Evolutionary conservation across 176 grass and related monocot species (phyloP).

Genomic region (Aegilops tauschii): DNA sequence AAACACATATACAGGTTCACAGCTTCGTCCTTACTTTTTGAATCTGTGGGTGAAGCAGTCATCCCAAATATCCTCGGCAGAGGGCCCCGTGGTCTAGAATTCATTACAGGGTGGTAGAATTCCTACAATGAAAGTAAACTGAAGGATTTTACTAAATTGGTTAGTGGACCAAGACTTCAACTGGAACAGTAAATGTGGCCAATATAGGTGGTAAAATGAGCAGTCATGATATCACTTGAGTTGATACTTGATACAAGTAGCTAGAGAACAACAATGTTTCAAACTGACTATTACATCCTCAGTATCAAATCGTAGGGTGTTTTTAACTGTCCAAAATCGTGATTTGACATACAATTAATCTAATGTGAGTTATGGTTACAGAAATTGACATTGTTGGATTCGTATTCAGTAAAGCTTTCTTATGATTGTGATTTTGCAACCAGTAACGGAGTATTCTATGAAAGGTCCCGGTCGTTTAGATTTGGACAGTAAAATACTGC

Average conservation of each 20-base stretch:
- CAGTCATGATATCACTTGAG: neutral
- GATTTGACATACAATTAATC: neutral
- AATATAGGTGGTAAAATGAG: neutral
- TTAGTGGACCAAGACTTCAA: neutral
- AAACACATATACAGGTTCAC: neutral
- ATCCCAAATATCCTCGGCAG: conserved; percentile 84
- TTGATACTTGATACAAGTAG: neutral
- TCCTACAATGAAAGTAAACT: conserved; percentile 46
- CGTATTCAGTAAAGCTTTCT: neutral
- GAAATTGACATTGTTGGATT: neutral
- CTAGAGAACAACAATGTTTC: neutral
- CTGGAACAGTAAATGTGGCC: neutral
- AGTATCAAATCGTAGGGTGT: neutral
- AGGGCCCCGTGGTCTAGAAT: conserved; percentile 30
- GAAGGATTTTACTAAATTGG: conserved; percentile 23
- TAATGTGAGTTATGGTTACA: neutral
- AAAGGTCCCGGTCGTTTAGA: neutral
- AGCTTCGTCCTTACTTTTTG: conserved; percentile 42
- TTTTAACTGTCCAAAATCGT: neutral
- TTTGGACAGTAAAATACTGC: neutral
- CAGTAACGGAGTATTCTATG: neutral
- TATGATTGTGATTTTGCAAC: neutral
- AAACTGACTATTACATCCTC: neutral
- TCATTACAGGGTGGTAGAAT: conserved; percentile 65
- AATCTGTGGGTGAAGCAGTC: conserved; percentile 63